Percentiles rank a stretch among this genome's conserved stretches.
Evolutionary conservation across 805 yeast genomes (phyloP).

Genomic region (Pichia exigua): DNA sequence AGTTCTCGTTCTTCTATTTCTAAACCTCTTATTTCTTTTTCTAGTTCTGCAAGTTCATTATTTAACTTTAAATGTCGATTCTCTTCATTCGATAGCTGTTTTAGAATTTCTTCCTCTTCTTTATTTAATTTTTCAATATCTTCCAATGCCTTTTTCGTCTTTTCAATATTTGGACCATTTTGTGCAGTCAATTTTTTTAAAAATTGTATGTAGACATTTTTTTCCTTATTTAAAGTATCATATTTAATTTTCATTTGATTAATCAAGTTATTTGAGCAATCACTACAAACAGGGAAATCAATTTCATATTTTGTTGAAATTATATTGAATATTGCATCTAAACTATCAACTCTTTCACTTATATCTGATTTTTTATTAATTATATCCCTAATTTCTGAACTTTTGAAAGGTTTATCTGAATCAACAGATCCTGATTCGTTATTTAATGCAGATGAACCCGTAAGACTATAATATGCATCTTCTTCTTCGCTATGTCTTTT

Average conservation of each 20-base stretch:
- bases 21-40: conserved; percentile 31
- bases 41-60: conserved; percentile 38
- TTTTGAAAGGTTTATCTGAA: conserved; percentile 4
- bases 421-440: background rate
- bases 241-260: conserved; percentile 60
- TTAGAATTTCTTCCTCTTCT: conserved; percentile 31
- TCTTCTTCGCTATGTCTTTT: conserved; percentile 5
- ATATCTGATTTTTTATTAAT: conserved; percentile 22
- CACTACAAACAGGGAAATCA: conserved; percentile 82
- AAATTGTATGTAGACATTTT: conserved; percentile 70
- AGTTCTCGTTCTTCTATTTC: conserved; percentile 39
- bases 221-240: conserved; percentile 66
- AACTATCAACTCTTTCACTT: conserved; percentile 34
- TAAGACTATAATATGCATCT: background rate
- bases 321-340: conserved; percentile 62
- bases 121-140: conserved; percentile 40
- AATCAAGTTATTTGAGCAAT: conserved; percentile 65
- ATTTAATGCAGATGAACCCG: background rate
- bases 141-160: conserved; percentile 37
- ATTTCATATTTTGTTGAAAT: conserved; percentile 72
- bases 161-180: conserved; percentile 35
- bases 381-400: conserved; percentile 9
- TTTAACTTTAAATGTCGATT: conserved; percentile 37
- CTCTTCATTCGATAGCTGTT: conserved; percentile 37
- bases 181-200: conserved; percentile 59